Evolutionary conservation across 163 green algal genomes (phyloP).

Genomic region (Coccomyxa subellipsoidea): DNA sequence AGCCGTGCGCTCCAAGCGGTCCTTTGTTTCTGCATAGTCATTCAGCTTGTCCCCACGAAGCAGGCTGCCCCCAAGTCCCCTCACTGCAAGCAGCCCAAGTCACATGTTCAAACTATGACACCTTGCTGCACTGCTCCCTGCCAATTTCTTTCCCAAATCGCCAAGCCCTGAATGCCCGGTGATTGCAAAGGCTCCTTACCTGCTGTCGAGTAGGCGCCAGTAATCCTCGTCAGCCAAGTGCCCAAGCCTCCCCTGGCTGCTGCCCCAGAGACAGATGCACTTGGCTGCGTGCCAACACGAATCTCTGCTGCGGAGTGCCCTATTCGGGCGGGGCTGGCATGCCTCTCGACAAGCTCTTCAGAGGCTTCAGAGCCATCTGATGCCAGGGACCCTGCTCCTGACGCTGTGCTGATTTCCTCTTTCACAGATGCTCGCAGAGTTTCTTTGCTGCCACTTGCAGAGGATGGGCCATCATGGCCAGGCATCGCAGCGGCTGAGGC

Average conservation of each 20-base stretch:
- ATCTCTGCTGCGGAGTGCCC: background rate
- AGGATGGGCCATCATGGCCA: background rate
- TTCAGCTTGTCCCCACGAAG: background rate
- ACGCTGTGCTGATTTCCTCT: background rate
- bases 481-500: background rate
- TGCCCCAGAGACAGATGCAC: background rate
- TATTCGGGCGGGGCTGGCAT: background rate
- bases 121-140: too few species aligned
- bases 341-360: background rate
- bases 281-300: background rate
- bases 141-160: too few species aligned
- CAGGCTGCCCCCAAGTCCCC: constrained; percentile 1
- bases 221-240: background rate
- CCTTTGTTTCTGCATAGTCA: constrained; percentile 3
- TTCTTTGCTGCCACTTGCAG: background rate
- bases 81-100: background rate
- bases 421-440: background rate
- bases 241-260: background rate
- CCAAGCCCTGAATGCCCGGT: too few species aligned
- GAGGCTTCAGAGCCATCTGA: background rate
- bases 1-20: background rate
- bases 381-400: background rate
- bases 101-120: background rate
- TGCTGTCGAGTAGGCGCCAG: background rate
- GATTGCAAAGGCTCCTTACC: too few species aligned